Evolutionary conservation across 371 early-diverging fungal species (phyloP).

Genomic region (Gilbertella persicaria): DNA sequence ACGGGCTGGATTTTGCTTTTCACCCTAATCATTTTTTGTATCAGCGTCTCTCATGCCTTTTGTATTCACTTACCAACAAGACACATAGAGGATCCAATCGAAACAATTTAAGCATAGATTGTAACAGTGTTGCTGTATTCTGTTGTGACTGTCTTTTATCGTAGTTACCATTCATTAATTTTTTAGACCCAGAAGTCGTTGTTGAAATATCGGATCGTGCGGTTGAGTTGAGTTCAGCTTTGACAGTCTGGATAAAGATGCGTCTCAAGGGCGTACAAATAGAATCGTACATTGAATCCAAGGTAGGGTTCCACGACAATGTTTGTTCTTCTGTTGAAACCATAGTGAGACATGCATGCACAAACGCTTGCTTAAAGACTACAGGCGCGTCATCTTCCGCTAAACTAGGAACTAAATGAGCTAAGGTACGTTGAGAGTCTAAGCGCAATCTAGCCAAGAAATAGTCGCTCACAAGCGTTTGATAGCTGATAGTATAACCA

Average conservation of each 20-base stretch:
- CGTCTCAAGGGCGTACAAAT: constrained; percentile 66
- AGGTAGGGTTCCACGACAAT: constrained; percentile 71
- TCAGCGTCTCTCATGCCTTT: too few species aligned
- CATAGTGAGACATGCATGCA: constrained; percentile 61
- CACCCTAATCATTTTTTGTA: constrained; percentile 8
- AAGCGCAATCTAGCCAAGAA: constrained; percentile 67
- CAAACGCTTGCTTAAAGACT: constrained; percentile 69
- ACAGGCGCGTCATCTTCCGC: constrained; percentile 61
- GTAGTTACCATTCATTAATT: not conserved
- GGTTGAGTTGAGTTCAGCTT: constrained; percentile 18
- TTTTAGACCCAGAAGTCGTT: constrained; percentile 11
- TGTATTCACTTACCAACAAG: constrained; percentile 23
- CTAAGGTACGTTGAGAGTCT: constrained; percentile 62
- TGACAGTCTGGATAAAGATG: constrained; percentile 55
- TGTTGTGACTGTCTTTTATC: constrained; percentile 2
- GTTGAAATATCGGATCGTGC: constrained; percentile 20
- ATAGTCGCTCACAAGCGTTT: constrained; percentile 63
- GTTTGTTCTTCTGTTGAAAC: constrained; percentile 67
- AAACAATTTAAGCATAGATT: constrained; percentile 29
- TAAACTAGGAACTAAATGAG: constrained; percentile 62
- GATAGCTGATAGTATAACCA: constrained; percentile 45
- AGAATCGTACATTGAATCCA: constrained; percentile 62
- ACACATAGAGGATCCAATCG: constrained; percentile 28
- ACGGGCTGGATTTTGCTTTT: constrained; percentile 19
- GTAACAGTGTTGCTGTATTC: constrained; percentile 13